phyloP scores from a whole-genome alignment of 2,329 filamentous ascomycete genomes.

The Ascochyta pisi region DNA sequence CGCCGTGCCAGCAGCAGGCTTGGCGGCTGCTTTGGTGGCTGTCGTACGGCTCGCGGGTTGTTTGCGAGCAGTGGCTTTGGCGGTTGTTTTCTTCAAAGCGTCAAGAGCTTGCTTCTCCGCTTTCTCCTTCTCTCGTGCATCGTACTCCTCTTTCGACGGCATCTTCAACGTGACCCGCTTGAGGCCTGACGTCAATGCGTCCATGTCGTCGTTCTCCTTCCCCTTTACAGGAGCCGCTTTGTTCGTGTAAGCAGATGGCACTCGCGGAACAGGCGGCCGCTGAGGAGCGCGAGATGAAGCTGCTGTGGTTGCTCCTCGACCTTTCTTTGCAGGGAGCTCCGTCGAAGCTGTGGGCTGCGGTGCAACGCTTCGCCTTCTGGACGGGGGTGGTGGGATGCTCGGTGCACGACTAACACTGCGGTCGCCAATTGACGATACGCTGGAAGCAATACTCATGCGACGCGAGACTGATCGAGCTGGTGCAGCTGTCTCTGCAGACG shows the following conservation, averaged over 20 bases:
- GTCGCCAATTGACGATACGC: conserved; percentile 49
- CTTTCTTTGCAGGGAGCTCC: conserved; percentile 65
- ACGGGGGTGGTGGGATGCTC: conserved; percentile 45
- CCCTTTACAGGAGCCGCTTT: conserved; percentile 28
- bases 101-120: conserved; percentile 50
- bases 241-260: conserved; percentile 47
- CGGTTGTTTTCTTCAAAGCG: conserved; percentile 42
- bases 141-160: conserved; percentile 64
- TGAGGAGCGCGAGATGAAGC: conserved; percentile 41
- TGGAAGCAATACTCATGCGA: conserved; percentile 56
- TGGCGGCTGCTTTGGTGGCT: conserved; percentile 23
- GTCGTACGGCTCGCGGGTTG: conserved; percentile 27
- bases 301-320: conserved; percentile 56
- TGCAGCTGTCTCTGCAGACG: conserved; percentile 30
- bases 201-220: conserved; percentile 51
- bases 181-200: conserved; percentile 60
- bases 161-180: conserved; percentile 67
- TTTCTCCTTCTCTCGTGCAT: conserved; percentile 58
- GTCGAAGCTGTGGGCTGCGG: conserved; percentile 34
- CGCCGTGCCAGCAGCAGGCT: conserved; percentile 20
- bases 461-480: conserved; percentile 40
- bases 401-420: conserved; percentile 45
- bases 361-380: conserved; percentile 40
- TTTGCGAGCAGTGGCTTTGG: conserved; percentile 33
- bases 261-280: conserved; percentile 51